Base-by-base conservation (phyloP, 257 asterid species). In the Ballota nigra region DNA sequence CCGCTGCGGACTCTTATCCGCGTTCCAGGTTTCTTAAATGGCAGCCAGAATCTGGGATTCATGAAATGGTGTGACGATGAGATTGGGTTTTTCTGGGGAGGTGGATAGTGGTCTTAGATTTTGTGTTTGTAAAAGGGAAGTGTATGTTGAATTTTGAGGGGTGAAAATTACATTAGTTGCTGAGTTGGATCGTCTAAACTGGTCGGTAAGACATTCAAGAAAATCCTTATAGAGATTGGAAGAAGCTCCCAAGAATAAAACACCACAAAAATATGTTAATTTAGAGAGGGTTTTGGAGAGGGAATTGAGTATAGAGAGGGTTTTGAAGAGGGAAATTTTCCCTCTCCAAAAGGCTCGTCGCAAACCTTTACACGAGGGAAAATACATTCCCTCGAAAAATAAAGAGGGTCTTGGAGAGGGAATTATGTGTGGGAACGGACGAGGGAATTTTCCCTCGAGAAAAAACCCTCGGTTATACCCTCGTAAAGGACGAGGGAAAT, bases 1-100 rank as follows among this genome's bases (percentile, higher is more conserved):
- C 83, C 83, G 7, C 86, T 78, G 4, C 77, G 74, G n/a, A 70
- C 70, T 41, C 72, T 59, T 6, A 79, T 60, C 24, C 68, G 80
- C 4, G 64, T 6, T 5, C 75, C 73, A 6, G 31, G 47, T 55
- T 63, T 66, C 76, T 65, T 72, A 45, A 16, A 81, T n/a, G 0
- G 78, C 70, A 8, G 83, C 78, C 15, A 45, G 74, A 9, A 81
- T 34, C 38, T 81, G 76, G 28, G 75, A 38, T 19, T 77, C 83
- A 12, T 70, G 51, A 33, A 8, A 41, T 0, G 85, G 85, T 4
- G 81, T 66, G 20, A 74, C 8, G 52, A 81, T 74, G 62, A 81
- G 61, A 1, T 51, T 9, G 6, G 85, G 85, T 22, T 28, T 72
- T 49, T 28, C 3, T 3, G 20, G 26, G 49, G 69, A 31, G 45